Evolutionary conservation across 345 rosid species (phyloP).

Genomic region (Gossypioides kirkii): DNA sequence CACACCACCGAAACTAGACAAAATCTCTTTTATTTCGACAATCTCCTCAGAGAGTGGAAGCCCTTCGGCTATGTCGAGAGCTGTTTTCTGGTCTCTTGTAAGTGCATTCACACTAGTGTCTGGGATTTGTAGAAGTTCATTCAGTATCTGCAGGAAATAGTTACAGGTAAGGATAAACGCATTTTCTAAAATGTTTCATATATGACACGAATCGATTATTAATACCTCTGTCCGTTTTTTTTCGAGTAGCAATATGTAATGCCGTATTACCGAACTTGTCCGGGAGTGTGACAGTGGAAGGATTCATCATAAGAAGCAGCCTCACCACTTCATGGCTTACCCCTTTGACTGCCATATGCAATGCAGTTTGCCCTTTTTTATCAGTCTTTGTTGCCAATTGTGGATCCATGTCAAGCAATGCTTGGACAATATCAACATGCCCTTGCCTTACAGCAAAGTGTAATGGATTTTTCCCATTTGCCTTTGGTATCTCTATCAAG

Average conservation of each 20-base stretch:
- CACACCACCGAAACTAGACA: constrained; percentile 61
- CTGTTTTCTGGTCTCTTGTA: constrained; percentile 74
- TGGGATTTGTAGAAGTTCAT: constrained; percentile 54
- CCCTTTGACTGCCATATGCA: constrained; percentile 99
- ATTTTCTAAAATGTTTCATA: not conserved
- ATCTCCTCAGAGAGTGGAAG: constrained; percentile 72
- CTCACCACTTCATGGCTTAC: constrained; percentile 55
- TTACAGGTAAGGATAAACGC: no score
- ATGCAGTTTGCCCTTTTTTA: constrained; percentile 89
- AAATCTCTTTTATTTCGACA: constrained; percentile 48
- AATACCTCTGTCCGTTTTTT: constrained; percentile 75
- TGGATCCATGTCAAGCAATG: constrained; percentile 60
- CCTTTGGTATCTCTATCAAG: constrained; percentile 53
- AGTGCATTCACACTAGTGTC: constrained; percentile 73
- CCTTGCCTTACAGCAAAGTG: constrained; percentile 94
- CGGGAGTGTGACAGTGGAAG: constrained; percentile 75
- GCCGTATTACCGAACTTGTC: constrained; percentile 83
- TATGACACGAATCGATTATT: not conserved
- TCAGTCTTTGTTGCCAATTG: constrained; percentile 76
- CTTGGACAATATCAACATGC: constrained; percentile 68
- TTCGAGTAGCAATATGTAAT: constrained; percentile 80
- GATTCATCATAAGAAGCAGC: constrained; percentile 66
- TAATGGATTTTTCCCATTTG: constrained; percentile 86
- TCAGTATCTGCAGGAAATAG: constrained; percentile 54
- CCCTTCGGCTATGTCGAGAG: constrained; percentile 81